Evolutionary conservation across 2,329 filamentous ascomycete genomes (phyloP).

Genomic region (Ascochyta fabae): DNA sequence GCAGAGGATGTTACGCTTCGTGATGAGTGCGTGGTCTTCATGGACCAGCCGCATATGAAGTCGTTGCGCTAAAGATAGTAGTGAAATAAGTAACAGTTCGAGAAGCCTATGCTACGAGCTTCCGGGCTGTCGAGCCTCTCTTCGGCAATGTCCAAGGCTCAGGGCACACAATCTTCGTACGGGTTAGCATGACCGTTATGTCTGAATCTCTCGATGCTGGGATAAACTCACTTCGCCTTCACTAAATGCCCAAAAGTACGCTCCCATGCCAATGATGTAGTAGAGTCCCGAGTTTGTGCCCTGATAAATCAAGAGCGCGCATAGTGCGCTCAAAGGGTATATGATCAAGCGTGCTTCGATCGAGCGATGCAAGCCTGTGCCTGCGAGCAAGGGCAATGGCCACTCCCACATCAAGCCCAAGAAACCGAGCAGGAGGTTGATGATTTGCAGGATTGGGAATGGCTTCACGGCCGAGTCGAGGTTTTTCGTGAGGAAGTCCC

Average conservation of each 20-base stretch:
- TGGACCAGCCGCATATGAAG: conserved; percentile 7
- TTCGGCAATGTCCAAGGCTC: conserved; percentile 59
- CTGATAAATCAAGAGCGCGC: conserved; percentile 84
- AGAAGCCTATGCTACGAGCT: conserved; percentile 21
- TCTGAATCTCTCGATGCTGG: neutral
- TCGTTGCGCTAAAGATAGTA: conserved; percentile 11
- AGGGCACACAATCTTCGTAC: conserved; percentile 53
- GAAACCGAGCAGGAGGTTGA: conserved; percentile 85
- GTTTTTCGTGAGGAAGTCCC: conserved; percentile 92
- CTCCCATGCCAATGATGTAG: conserved; percentile 81
- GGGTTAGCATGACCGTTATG: conserved; percentile 17
- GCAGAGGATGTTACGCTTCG: conserved; percentile 6
- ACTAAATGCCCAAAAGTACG: conserved; percentile 97
- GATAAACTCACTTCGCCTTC: conserved; percentile 83
- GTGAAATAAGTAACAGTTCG: neutral
- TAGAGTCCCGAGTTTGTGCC: conserved; percentile 91
- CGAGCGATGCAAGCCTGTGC: conserved; percentile 79
- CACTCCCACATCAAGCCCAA: conserved; percentile 87
- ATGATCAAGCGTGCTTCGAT: conserved; percentile 85
- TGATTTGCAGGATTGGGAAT: conserved; percentile 83
- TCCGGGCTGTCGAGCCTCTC: conserved; percentile 43
- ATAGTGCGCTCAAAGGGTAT: conserved; percentile 78
- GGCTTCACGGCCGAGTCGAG: conserved; percentile 87
- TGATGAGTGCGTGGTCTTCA: conserved; percentile 8
- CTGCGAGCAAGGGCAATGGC: conserved; percentile 78